Conservation (phyloP, 2,329 filamentous ascomycete species). For the Neurospora sp. region DNA sequence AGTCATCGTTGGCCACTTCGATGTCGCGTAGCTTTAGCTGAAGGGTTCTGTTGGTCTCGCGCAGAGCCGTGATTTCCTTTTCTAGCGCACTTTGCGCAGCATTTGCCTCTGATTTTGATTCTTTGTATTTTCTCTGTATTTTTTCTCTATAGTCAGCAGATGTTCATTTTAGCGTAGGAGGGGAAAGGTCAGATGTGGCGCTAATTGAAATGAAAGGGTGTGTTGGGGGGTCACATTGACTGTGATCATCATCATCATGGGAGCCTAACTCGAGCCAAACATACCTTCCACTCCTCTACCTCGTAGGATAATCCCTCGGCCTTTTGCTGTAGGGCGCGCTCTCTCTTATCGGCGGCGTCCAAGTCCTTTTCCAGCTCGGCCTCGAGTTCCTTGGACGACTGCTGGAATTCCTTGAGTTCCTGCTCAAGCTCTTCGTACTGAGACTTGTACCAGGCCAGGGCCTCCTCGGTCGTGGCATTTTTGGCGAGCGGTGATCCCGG, state of each 20-base stretch:
- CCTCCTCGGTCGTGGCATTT: slow-evolving; percentile 53
- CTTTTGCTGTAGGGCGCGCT: slow-evolving; percentile 76
- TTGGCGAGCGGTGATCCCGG: not conserved
- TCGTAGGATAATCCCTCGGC: slow-evolving; percentile 77
- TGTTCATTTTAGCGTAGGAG: not conserved
- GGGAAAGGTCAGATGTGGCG: not conserved
- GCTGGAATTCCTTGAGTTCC: slow-evolving; percentile 87
- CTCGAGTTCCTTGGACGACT: slow-evolving; percentile 89
- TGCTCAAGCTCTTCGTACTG: slow-evolving; percentile 90
- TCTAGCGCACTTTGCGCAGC: slow-evolving; percentile 76
- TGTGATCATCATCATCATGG: not conserved
- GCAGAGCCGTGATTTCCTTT: slow-evolving; percentile 88
- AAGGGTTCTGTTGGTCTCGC: slow-evolving; percentile 72
- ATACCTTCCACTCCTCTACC: slow-evolving; percentile 92
- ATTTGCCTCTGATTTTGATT: slow-evolving; percentile 82
- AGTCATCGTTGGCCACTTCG: slow-evolving; percentile 97
- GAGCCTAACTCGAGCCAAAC: not conserved
- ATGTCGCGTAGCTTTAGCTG: slow-evolving; percentile 84
- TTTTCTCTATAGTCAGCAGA: not conserved
- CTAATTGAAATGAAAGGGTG: not conserved
- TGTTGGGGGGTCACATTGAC: not conserved
- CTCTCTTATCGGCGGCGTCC: slow-evolving; percentile 87
- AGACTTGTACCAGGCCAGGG: slow-evolving; percentile 86
- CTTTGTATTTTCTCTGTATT: slow-evolving; percentile 80
- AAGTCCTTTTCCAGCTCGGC: slow-evolving; percentile 93